These are phyloP conservation scores for Microsporum canis DNA, from an alignment of 2,329 filamentous ascomycete genomes.

Conservation along the genomic window DNA sequence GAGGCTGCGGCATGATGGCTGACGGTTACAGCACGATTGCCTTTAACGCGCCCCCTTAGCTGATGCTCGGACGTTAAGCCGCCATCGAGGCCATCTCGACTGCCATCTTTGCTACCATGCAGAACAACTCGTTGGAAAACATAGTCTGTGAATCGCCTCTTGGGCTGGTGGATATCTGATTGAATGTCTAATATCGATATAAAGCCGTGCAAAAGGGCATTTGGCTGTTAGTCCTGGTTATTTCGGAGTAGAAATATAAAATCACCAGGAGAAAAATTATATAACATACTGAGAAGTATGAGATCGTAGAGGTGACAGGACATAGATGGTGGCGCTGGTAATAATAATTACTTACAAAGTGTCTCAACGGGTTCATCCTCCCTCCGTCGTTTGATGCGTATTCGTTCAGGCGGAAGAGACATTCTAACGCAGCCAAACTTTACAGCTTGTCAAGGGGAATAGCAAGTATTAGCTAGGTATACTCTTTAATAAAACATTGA, in stretches of 20 bases:
- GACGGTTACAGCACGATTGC: neutral
- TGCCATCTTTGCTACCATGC: conserved; percentile 8
- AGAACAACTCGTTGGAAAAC: conserved; percentile 35
- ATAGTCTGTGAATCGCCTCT: conserved; percentile 39
- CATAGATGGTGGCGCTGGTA: neutral
- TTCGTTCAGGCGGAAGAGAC: conserved; percentile 39
- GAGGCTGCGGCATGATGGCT: neutral
- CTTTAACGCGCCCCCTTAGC: neutral
- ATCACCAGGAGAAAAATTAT: neutral
- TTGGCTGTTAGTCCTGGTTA: neutral
- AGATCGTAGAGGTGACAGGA: neutral
- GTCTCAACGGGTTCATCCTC: conserved; percentile 47
- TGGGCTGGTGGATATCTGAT: conserved; percentile 34
- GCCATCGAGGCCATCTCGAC: neutral
- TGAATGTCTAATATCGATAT: conserved; percentile 32
- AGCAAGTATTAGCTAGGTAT: neutral
- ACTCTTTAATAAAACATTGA: neutral
- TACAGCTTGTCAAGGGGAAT: neutral
- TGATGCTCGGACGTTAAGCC: neutral
- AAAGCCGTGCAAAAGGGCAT: neutral
- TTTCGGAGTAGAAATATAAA: neutral
- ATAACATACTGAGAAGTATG: neutral
- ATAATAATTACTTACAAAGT: conserved; percentile 36
- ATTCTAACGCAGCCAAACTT: conserved; percentile 20
- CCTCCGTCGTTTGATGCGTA: conserved; percentile 46